Evolutionary conservation across 805 yeast genomes (phyloP).

Genomic region (Yamadazyma akitaensis): DNA sequence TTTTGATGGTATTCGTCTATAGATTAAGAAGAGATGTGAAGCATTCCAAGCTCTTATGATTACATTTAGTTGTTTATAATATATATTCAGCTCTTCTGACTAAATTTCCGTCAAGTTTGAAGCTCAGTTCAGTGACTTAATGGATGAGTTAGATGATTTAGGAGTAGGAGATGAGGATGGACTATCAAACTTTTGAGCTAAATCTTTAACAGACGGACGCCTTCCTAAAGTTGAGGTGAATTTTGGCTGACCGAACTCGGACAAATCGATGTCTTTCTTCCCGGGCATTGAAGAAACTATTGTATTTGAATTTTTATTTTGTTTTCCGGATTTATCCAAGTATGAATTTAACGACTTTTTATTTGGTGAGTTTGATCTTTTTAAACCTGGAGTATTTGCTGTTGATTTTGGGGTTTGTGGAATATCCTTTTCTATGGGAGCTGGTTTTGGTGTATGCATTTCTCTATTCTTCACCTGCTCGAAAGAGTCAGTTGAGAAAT

Average conservation of each 20-base stretch:
- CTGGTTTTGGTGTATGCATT: slow-evolving; percentile 9
- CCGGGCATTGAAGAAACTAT: slow-evolving; percentile 22
- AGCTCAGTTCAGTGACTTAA: slow-evolving; percentile 3
- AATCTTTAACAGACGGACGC: slow-evolving; percentile 32
- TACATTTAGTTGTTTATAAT: not conserved
- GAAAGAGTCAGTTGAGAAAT: not conserved
- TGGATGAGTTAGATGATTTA: slow-evolving; percentile 17
- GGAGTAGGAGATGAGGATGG: slow-evolving; percentile 12
- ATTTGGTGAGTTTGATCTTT: slow-evolving; percentile 38
- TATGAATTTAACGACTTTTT: slow-evolving; percentile 28
- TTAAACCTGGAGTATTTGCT: slow-evolving; percentile 19
- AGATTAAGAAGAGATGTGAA: slow-evolving; percentile 61
- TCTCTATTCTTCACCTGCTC: not conserved
- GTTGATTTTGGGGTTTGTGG: slow-evolving; percentile 18
- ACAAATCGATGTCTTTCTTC: slow-evolving; percentile 22
- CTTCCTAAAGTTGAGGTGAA: slow-evolving; percentile 25
- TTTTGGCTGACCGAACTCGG: slow-evolving; percentile 28
- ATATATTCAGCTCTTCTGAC: not conserved
- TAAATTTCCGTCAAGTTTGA: no score
- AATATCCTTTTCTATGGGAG: slow-evolving; percentile 1
- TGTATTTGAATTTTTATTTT: not conserved
- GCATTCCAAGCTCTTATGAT: slow-evolving; percentile 53
- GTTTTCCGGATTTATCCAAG: slow-evolving; percentile 9
- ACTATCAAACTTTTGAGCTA: slow-evolving; percentile 27
- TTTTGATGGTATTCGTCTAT: slow-evolving; percentile 46